Base-by-base conservation (phyloP, 768 basidiomycete species). In the Pulveroboletus sp. region DNA sequence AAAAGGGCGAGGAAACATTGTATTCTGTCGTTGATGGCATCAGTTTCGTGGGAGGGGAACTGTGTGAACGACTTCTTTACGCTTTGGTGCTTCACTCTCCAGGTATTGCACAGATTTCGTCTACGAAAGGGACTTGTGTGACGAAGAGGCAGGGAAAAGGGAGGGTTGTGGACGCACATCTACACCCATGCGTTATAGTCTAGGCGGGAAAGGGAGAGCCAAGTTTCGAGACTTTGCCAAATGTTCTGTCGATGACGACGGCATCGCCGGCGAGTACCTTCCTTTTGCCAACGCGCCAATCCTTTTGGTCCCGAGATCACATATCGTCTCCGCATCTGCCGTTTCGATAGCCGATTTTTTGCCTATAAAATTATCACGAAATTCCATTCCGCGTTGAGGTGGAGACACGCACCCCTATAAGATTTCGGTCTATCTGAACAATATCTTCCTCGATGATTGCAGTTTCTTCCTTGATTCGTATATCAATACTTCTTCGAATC, bases 101-200 rank as follows among this genome's bases (percentile, higher is more conserved):
- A 97, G 97, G 65, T 92, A 95, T 75, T 94, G 92, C 11, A 99
- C 94, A 59, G 98, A 98, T 75, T 88, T 94, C 36, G 95, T 97
- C 95, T 97, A 63, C 45, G 29, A 46, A 29, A 48, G 21, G 16
- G 17, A 49, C 1, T 47, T 40, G 47, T 37, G 43, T 41, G 54
- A 40, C 24, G 20, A 10, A 8, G 4, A 4, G n/a, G 27, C 6
- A 5, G 9, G 3, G 5, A 2, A 40, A 9, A 16, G 47, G n/a
- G 24, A 33, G 35, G 29, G 20, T 40, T 2, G 14, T 38, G 31
- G n/a, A 78, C 89, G 57, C 67, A 97, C 95, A 66, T 99, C 97
- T 50, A 94, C 94, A 46, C 97, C 95, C 91, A 97, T 97, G 95
- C 97, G 67, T 98, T 95, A 63, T 98, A 99, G 62, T 98, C 95